phyloP scores from a whole-genome alignment of 2,329 filamentous ascomycete genomes.

The Alternaria viburni region DNA sequence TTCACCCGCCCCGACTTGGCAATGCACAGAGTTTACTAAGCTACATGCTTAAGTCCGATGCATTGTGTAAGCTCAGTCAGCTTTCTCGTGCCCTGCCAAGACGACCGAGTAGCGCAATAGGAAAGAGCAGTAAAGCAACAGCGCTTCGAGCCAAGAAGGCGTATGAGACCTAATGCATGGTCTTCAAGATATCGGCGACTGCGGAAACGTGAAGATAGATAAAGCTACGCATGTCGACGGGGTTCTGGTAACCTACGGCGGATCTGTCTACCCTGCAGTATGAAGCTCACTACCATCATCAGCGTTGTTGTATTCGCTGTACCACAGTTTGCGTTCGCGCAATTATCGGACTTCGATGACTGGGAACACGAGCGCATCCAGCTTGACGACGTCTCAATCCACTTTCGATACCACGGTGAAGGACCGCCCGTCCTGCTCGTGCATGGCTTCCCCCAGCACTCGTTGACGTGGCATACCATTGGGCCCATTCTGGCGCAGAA shows the following conservation, averaged over 20 bases:
- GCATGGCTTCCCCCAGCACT: background rate
- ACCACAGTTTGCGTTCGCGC: background rate
- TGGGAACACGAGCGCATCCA: background rate
- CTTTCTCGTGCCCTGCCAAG: background rate
- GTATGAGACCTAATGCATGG: background rate
- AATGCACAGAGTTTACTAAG: background rate
- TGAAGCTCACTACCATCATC: background rate
- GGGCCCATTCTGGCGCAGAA: background rate
- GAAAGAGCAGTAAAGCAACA: background rate
- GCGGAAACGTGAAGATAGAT: background rate
- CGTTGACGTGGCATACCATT: background rate
- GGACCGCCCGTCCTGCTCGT: background rate
- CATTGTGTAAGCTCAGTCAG: background rate
- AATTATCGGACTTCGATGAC: background rate
- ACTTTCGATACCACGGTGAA: background rate
- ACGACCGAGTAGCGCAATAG: background rate
- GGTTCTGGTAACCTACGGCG: rapidly evolving
- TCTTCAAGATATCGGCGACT: background rate
- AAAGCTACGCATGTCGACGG: background rate
- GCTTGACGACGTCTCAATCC: background rate
- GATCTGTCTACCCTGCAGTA: background rate
- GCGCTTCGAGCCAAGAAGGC: background rate
- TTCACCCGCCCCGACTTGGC: background rate
- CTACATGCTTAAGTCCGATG: background rate
- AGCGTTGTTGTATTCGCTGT: background rate